phyloP scores from a whole-genome alignment of 139 green algal species.

The Protoeuglena noctilucae region DNA sequence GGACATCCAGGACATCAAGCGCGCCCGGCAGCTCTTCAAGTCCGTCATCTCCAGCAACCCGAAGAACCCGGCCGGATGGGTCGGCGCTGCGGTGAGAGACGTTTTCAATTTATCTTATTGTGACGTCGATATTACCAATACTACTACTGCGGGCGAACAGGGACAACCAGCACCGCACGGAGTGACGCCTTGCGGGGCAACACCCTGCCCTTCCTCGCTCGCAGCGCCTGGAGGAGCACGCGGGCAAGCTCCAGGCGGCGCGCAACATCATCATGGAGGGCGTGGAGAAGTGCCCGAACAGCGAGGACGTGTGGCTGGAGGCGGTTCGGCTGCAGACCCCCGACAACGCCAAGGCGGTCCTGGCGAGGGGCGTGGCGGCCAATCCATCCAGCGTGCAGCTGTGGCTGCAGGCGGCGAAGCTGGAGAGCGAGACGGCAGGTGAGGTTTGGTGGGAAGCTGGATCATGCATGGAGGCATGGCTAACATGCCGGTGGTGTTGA shows the following conservation, averaged over 20 bases:
- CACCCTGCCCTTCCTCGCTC: too few relatives aligned
- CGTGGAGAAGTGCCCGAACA: conserved; percentile 80
- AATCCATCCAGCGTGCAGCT: conserved; percentile 67
- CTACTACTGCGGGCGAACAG: too few relatives aligned
- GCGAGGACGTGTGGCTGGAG: conserved; percentile 97
- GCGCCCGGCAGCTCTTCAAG: conserved; percentile 88
- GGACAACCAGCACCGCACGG: too few relatives aligned
- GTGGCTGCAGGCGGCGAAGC: conserved; percentile 66
- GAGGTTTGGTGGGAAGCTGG: background rate
- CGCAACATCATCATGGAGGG: conserved; percentile 53
- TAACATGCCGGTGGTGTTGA: too few relatives aligned
- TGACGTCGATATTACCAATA: too few relatives aligned
- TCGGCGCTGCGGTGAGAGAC: conserved; percentile 81
- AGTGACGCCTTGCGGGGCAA: too few relatives aligned
- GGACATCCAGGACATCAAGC: conserved; percentile 97
- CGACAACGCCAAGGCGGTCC: conserved; percentile 60
- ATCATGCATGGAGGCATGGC: background rate
- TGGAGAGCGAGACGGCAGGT: conserved; percentile 52
- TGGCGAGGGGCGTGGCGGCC: conserved; percentile 69
- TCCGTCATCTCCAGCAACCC: conserved; percentile 91
- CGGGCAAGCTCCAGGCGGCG: conserved; percentile 31
- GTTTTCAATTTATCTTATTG: too few relatives aligned
- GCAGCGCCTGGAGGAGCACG: conserved; percentile 58
- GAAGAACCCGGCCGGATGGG: conserved; percentile 89
- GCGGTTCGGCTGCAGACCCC: conserved; percentile 61